phyloP scores from a whole-genome alignment of 768 basidiomycete genomes.

The Leccinum uliginosum region DNA sequence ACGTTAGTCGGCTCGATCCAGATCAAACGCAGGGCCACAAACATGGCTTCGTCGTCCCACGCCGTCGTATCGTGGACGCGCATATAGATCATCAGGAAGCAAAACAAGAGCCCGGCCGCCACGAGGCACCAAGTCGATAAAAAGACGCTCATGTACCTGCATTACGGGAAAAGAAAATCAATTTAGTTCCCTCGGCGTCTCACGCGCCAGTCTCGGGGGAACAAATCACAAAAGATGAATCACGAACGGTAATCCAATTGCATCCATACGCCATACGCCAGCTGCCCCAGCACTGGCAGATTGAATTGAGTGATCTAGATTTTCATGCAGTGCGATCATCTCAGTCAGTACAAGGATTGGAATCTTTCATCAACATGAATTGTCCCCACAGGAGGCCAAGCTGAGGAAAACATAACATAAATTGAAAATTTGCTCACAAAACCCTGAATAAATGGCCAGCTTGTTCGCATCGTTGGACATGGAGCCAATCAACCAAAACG shows the following conservation, averaged over 20 bases:
- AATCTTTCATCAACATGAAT: not conserved
- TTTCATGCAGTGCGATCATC: no score
- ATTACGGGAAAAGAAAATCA: not conserved
- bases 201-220: not conserved
- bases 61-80: not conserved
- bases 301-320: conserved; percentile 65
- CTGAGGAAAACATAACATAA: not conserved
- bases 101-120: not conserved
- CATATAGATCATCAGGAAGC: not conserved
- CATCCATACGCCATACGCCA: conserved; percentile 70
- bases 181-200: not conserved
- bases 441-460: conserved; percentile 75
- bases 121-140: not conserved
- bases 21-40: not conserved
- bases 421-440: conserved; percentile 49
- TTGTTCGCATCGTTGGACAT: conserved; percentile 82
- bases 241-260: conserved; percentile 48
- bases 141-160: not conserved
- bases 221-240: not conserved
- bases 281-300: conserved; percentile 77
- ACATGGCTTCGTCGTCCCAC: not conserved
- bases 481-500: conserved; percentile 81
- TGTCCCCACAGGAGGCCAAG: not conserved
- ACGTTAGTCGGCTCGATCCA: not conserved
- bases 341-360: conserved; percentile 9